Conservation (phyloP, 345 rosid genomes). For the Kandelia obovata region DNA sequence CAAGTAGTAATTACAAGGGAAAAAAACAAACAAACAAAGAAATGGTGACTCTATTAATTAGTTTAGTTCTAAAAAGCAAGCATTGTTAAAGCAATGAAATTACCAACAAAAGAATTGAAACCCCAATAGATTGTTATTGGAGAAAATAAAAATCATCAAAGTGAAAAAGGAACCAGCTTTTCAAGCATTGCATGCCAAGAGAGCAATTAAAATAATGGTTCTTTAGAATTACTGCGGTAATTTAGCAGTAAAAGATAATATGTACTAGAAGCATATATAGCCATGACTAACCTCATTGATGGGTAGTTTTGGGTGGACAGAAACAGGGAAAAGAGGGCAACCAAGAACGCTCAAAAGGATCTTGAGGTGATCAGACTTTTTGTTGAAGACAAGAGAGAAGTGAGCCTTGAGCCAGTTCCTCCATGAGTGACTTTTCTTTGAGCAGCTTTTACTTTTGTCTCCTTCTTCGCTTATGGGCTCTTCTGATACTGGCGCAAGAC, state of each 20-base stretch:
- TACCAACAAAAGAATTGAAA: not conserved
- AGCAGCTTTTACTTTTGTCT: slow-evolving; percentile 22
- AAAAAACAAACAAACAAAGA: not conserved
- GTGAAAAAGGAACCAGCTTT: not conserved
- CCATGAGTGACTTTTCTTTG: slow-evolving; percentile 51
- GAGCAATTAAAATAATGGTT: too few species aligned
- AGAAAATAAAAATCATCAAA: not conserved
- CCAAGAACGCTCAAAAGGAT: slow-evolving; percentile 75
- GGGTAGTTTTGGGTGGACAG: slow-evolving; percentile 42
- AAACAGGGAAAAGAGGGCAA: slow-evolving; percentile 85
- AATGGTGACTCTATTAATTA: too few species aligned
- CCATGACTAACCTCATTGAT: slow-evolving; percentile 40
- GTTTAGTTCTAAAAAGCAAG: too few species aligned
- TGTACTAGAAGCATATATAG: not conserved
- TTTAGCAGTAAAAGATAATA: too few species aligned
- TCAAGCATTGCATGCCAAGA: too few species aligned
- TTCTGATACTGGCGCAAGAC: slow-evolving; percentile 79
- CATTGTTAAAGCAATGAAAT: too few species aligned
- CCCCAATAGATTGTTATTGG: not conserved
- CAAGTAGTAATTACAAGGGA: not conserved
- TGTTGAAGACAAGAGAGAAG: slow-evolving; percentile 44
- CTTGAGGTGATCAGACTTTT: slow-evolving; percentile 50
- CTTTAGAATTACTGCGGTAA: too few species aligned
- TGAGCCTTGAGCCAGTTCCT: slow-evolving; percentile 66
- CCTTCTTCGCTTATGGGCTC: slow-evolving; percentile 60